Evolutionary conservation across 2,329 filamentous ascomycete genomes (phyloP), one percentile per base, ranked within the genome.

Genomic region (Coniella vitis): DNA sequence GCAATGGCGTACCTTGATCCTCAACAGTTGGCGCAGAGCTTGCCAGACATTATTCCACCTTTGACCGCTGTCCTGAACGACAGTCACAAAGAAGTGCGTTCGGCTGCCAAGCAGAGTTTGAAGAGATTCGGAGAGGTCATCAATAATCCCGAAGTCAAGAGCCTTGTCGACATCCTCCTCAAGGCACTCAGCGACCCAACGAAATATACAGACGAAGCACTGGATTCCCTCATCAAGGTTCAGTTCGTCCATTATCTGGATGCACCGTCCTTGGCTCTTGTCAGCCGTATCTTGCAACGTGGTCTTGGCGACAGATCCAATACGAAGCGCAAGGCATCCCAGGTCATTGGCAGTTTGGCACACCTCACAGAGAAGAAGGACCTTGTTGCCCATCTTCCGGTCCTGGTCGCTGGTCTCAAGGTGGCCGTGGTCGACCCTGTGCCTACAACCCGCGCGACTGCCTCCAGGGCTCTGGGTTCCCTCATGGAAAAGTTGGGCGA

Each of bases 121-220:
- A 95, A 98, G 71, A 86, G 93, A 49, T 98, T 98, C 64, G 93
- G 94, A 56, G 94, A 98, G 66, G 94, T 98, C 57, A 98, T 98
- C 65, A 94, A 79, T 66, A 98, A 98, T 65, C 93, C 93, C 4
- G 93, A 98, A 68, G 88, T 98, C 62, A 96, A 96, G 78, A 81
- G 84, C 55, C 76, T 97, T 13, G 91, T 97, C 51, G 84, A 86
- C 59, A 86, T 96, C 49, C 78, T 98, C 31, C 83, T 98, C 58
- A 97, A 96, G 69, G 94, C 93, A 54, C 80, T 98, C 52, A 98
- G 93, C 61, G 93, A 98, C 64, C 90, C 93, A 2, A 98, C 91
- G 0, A 97, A 93, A 64, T 89, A 95, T 69, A 98, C 94, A 0
- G 91, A 98, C 61, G 87, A 94, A 57, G 93, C 93, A 14, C 74